Conservation (phyloP, 75 land plant species). For the Ceratopteris richardii region DNA sequence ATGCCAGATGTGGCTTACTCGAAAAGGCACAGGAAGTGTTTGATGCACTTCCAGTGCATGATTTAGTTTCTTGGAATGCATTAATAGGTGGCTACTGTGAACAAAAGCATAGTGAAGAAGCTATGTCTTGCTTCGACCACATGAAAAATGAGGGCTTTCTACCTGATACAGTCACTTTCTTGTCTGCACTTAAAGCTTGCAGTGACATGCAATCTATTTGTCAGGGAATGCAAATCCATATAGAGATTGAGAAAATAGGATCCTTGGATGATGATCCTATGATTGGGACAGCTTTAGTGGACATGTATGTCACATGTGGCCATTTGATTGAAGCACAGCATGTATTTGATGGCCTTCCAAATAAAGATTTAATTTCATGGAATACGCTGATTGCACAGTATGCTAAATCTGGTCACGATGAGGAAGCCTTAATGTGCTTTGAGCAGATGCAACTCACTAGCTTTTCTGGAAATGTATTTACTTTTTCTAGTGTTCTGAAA, state of each 20-base stretch:
- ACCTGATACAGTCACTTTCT: constrained; percentile 14
- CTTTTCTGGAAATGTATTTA: constrained; percentile 8
- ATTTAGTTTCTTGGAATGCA: constrained; percentile 20
- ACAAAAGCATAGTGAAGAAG: constrained; percentile 8
- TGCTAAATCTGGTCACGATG: constrained; percentile 21
- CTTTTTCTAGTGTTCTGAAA: constrained; percentile 10
- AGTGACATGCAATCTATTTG: background rate
- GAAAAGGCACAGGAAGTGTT: constrained; percentile 7
- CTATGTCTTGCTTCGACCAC: constrained; percentile 10
- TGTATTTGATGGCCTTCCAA: constrained; percentile 28
- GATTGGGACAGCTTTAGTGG: constrained; percentile 11
- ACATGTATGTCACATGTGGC: constrained; percentile 26
- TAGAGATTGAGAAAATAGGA: no score
- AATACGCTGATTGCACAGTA: constrained; percentile 41
- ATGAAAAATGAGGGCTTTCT: constrained; percentile 2
- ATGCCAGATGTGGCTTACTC: constrained; percentile 21
- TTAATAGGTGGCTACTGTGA: constrained; percentile 15
- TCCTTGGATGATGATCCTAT: constrained; percentile 5
- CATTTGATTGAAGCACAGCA: constrained; percentile 23
- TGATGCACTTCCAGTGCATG: constrained; percentile 3
- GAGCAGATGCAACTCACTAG: constrained; percentile 18
- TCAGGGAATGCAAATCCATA: background rate
- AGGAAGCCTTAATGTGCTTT: constrained; percentile 31
- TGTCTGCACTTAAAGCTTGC: constrained; percentile 20
- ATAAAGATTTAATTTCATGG: constrained; percentile 27